Evolutionary conservation across 768 basidiomycete species (phyloP).

Genomic region (Tricholoma sp.): DNA sequence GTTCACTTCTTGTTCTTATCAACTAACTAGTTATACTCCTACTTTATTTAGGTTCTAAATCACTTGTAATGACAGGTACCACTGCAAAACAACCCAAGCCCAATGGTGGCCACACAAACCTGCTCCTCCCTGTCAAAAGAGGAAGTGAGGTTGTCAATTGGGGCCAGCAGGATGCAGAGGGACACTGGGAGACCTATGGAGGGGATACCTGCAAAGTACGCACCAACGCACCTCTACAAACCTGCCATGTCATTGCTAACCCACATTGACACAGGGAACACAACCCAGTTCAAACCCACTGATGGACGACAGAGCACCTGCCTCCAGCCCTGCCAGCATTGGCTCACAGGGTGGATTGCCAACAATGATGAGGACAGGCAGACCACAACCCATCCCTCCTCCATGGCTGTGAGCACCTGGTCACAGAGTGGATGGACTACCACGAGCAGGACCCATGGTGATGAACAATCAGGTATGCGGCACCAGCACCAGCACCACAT

Average conservation of each 20-base stretch:
- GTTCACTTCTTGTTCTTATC: too few species aligned
- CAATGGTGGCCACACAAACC: neutral
- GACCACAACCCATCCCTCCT: too few species aligned
- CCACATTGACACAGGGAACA: neutral
- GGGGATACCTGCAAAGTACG: neutral
- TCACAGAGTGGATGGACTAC: too few species aligned
- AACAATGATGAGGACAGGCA: neutral
- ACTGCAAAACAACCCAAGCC: neutral
- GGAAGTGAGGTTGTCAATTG: neutral
- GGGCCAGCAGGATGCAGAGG: neutral
- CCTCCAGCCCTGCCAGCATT: neutral
- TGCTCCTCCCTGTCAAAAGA: neutral
- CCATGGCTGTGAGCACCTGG: too few species aligned
- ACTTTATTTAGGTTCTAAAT: too few species aligned
- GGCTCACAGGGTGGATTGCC: neutral
- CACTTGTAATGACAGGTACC: too few species aligned
- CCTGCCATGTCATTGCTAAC: neutral
- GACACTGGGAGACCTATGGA: neutral
- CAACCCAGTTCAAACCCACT: neutral
- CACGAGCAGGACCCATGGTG: too few species aligned
- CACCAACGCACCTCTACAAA: neutral
- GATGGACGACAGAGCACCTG: neutral
- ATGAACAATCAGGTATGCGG: too few species aligned
- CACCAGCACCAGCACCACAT: too few species aligned
- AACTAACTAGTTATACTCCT: too few species aligned